Evolutionary conservation across 2,329 filamentous ascomycete genomes (phyloP), one percentile per base, ranked within the genome.

Genomic region (Parastagonospora nodorum): DNA sequence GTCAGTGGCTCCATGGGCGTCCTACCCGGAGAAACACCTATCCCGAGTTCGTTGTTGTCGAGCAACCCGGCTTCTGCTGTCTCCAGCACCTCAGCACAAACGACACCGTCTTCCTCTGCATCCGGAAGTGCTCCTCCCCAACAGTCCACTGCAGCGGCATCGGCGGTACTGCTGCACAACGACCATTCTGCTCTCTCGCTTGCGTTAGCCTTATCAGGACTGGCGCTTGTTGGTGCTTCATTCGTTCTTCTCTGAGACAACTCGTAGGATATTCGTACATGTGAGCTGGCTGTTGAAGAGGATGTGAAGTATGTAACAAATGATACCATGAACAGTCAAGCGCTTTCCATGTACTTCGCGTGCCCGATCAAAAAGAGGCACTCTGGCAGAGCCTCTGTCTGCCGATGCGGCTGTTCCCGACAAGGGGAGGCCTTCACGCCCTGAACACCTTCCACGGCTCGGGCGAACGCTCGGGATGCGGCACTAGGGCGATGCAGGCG

Each of bases 201-300:
- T 32, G 63, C 60, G 2, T 30, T 66, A 27, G 61, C 56, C 11
- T 27, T 67, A 10, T 66, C 63, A 6, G 54, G 50, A 2, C 12
- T 61, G 15, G 62, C 60, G 15, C 45, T 63, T 7, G 40, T 69
- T 8, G 63, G 67, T 24, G 64, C 65, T 48, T 61, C 59, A 11
- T 63, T 68, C 49, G 58, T 62, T 36, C 49, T 71, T 36, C 42
- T 68, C 14, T 71, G 8, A 47, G 35, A 24, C 3, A 5, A 24
- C 19, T 24, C 5, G 19, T 24, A 24, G 19, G 19, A 24, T 24
- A 5, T 24, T 24, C 19, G 19, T 3, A 5, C 19, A 24, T 24
- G 19, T 24, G 19, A 24, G 19, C 19, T 24, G 5, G 19, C 19
- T 24, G 19, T 19, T 43, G 8, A 24, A 24, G 5, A 33, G 31